Evolutionary conservation across 169 alveolate species (phyloP), one percentile per base, ranked within the genome.

Genomic region (Eimeria maxima): DNA sequence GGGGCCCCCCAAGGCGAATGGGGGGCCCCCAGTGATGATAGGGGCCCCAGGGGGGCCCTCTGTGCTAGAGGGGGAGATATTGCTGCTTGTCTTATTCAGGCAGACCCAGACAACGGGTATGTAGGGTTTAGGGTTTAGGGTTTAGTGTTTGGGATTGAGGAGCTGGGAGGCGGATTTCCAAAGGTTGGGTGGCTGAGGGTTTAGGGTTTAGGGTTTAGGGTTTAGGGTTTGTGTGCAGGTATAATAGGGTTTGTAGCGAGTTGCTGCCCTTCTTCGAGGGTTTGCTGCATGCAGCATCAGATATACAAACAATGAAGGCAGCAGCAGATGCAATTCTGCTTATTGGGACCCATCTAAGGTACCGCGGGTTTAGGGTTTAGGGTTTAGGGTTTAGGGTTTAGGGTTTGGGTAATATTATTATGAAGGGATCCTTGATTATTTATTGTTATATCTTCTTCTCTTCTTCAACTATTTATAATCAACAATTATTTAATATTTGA

Each of bases 1-100:
- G 86, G 38, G 50, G 44, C 45, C 55, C 73, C 63, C 63, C 63
- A 53, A 10, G 63, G 18, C 1, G 63, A 53, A 16, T 53, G 47
- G 93, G 33, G 47, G 78, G 53, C 91, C 16, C 47, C 91, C 11
- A 63, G 69, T 6, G 86, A 44, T n/a, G 94, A 22, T 6, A 74
- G 53, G 4, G 94, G 84, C n/a, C 84, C 65, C 50, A 29, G 94
- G 44, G 69, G 69, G 84, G 94, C 94, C 50, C 94, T 88, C 50
- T 88, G 94, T 63, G 94, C 94, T 18, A 83, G 94, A 11, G 69
- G 94, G 2, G 94, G 94, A 29, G 94, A 88, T 29, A 88, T 88
- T 57, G 94, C 94, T 38, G 94, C 94, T 7, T 88, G 86, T 50
- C 63, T 88, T 44, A 67, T 88, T 38, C 94, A 88, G 50, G 94